Base-by-base conservation (phyloP, 306 rosid species). In the Pachyrhizus erosus region DNA sequence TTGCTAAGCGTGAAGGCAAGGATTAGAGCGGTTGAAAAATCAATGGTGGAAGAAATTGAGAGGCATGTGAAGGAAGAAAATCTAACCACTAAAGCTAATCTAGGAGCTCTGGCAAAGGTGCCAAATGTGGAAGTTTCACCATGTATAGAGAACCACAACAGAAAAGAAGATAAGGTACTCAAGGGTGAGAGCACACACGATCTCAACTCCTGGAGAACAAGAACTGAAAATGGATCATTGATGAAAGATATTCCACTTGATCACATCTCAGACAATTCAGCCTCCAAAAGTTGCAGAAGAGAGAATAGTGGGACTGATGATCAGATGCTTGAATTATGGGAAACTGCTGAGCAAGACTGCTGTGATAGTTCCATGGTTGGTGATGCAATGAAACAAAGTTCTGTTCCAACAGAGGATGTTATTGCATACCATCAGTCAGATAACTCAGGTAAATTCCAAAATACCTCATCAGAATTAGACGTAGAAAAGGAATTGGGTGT, bases 261-360 rank as follows among this genome's bases (percentile, higher is more conserved):
- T 90, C 98, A 87, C 72, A 92, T 84, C 80, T 91, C 98, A 11
- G 91, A 92, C 76, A 76, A 26, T 82, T 83, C 93, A 13, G 79
- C 74, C 26, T 76, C 91, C 66, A 89, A 86, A 78, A 87, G 84
- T 73, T 21, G 93, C 89, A 70, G 86, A 86, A 90, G 89, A 85
- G 84, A 76, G 75, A 87, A 87, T 62, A 78, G 88, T 54, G 90
- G 90, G 9, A 80, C 86, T 66, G 89, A 88, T 82, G 98, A 93
- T 78, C 94, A 92, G 74, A 96, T 93, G 98, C 98, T 96, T 10
- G 92, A 89, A 83, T 82, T 96, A 81, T 96, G 99, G 99, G 97
- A 93, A 85, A 78, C 98, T 3, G 90, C 89, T 0, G 99, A 92
- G 82, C 83, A 88, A 62, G 87, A 82, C 57, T 54, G 85, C 86